Evolutionary conservation across 1,284 basidiomycete genomes (phyloP), one percentile per base, ranked within the genome.

Genomic region (Trichosporon ovoides): DNA sequence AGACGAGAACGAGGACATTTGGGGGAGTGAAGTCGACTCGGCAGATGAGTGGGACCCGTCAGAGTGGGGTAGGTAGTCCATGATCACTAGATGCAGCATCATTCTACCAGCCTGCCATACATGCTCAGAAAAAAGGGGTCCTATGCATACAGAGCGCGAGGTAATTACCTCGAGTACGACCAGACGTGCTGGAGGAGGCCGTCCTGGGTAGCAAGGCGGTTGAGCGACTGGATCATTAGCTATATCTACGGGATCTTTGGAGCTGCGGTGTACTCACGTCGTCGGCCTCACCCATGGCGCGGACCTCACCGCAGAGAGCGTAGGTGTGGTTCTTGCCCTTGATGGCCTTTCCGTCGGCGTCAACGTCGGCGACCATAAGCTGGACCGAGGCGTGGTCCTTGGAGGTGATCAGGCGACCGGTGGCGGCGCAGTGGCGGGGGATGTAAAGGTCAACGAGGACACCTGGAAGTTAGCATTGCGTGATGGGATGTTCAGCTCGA

Each of bases 311-410:
- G 76, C 87, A 92, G 66, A 99, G 86, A 58, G 94, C 94, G 77
- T 97, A 96, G 66, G 90, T 89, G 67, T 91, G 93, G 68, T 87
- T 87, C 65, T 78, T 70, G 65, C 91, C 92, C 76, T 81, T 80
- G 74, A 94, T 82, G 61, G 92, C 91, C 76, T 87, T 87, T 76
- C 96, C 95, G 66, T 89, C 87, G 68, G 88, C 85, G 78, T 98
- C 94, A 72, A 99, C 95, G 75, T 98, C 95, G 66, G 84, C 89
- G 70, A 99, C 83, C 79, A 86, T 88, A 79, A 99, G 80, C 80
- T 99, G 95, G 73, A 98, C 91, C 49, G 94, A 97, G 49, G 95
- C 93, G 80, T 98, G 92, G 81, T 99, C 95, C 83, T 98, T 98
- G 74, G 95, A 90, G 71, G 91, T 95, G 79, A 97, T 97, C 75